Evolutionary conservation across 495 filamentous ascomycete genomes (phyloP).

Genomic region (Tuber aestivum): DNA sequence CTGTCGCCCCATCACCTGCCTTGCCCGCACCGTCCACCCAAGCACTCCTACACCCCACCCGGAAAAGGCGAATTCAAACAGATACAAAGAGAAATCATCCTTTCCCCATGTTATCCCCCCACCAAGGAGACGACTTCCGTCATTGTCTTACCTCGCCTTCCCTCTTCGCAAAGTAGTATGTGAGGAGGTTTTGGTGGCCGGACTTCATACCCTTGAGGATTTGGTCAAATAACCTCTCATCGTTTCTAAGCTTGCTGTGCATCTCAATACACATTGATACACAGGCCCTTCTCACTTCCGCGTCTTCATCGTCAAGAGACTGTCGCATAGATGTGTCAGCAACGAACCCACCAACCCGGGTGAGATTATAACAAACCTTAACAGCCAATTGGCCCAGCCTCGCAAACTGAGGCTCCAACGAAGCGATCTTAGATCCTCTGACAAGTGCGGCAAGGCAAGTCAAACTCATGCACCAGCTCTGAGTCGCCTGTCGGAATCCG

Average conservation of each 20-base stretch:
- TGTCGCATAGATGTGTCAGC: conserved; percentile 50
- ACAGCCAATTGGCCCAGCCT: conserved; percentile 36
- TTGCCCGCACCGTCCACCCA: not conserved
- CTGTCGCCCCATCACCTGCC: not conserved
- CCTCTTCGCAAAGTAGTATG: conserved; percentile 72
- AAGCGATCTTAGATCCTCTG: conserved; percentile 26
- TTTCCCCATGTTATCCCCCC: not conserved
- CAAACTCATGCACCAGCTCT: conserved; percentile 42
- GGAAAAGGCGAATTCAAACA: not conserved
- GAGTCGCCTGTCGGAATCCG: conserved; percentile 39
- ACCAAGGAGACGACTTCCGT: conserved; percentile 10
- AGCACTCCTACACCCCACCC: not conserved
- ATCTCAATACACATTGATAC: conserved; percentile 71
- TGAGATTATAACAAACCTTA: conserved; percentile 31
- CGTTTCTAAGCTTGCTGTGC: conserved; percentile 60
- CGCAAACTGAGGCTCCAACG: conserved; percentile 31
- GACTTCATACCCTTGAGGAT: conserved; percentile 58
- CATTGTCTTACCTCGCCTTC: conserved; percentile 38
- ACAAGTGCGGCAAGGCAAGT: conserved; percentile 36
- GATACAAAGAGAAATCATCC: conserved; percentile 2
- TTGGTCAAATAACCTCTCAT: conserved; percentile 55
- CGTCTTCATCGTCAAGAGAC: conserved; percentile 62
- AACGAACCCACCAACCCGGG: conserved; percentile 43
- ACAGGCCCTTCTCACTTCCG: conserved; percentile 71
- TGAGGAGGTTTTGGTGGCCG: conserved; percentile 66